A percentile compares a stretch with the other conserved stretches of the same genome.
Evolutionary conservation across 2,329 filamentous ascomycete genomes (phyloP).

Genomic region (Paracorniculantispora psalliotae): DNA sequence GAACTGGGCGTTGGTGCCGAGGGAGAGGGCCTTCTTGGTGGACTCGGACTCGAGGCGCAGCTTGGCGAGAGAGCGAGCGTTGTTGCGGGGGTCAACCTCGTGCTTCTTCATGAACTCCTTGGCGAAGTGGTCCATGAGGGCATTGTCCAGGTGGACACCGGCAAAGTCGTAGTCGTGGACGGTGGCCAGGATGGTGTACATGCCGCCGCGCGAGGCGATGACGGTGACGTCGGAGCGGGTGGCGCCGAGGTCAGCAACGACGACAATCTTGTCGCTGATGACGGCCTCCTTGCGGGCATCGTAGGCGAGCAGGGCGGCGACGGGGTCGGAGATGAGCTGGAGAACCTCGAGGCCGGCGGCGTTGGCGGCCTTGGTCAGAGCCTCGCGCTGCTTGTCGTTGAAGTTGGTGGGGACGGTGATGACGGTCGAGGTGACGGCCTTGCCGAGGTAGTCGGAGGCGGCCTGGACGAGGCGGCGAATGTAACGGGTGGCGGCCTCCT

Average conservation of each 20-base stretch:
- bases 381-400: conserved; percentile 77
- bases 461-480: conserved; percentile 75
- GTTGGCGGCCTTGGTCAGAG: conserved; percentile 71
- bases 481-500: conserved; percentile 80
- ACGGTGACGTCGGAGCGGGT: conserved; percentile 90
- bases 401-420: conserved; percentile 94
- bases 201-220: conserved; percentile 84
- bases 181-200: conserved; percentile 93
- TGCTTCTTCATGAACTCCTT: conserved; percentile 99
- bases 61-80: conserved; percentile 80
- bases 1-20: conserved; percentile 84
- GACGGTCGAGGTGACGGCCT: conserved; percentile 89
- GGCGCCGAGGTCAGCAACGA: conserved; percentile 89
- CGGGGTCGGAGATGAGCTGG: conserved; percentile 87
- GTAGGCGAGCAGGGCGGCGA: conserved; percentile 84
- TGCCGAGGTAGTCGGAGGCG: conserved; percentile 88
- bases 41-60: conserved; percentile 86
- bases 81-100: conserved; percentile 78
- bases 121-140: conserved; percentile 91
- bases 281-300: conserved; percentile 75
- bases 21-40: conserved; percentile 85
- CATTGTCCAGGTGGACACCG: conserved; percentile 80
- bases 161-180: conserved; percentile 93
- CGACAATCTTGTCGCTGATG: conserved; percentile 77
- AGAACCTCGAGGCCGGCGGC: conserved; percentile 82